Base-by-base conservation (phyloP, 2,329 filamentous ascomycete genomes). In the Hysterium pulicare region DNA sequence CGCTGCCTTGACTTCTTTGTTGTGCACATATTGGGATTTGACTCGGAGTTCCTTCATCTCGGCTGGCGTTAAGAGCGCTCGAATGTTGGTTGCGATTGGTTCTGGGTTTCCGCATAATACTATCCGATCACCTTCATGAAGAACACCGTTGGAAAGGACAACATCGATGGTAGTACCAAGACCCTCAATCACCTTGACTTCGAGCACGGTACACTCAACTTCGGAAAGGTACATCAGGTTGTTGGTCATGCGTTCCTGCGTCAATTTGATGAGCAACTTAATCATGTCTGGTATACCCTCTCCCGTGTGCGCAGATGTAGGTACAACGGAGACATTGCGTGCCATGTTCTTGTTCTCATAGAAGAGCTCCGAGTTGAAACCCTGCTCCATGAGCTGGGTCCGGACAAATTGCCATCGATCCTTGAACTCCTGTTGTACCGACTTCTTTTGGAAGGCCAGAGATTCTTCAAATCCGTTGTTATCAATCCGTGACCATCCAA, bases 221-320 rank as follows among this genome's bases (percentile, higher is more conserved):
- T 98, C 93, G 23, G 90, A 93, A 44, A 98, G 81, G 68, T 98
- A 98, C 93, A 98, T 98, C 57, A 98, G 82, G 51, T 90, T 88
- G 57, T 86, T 88, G 34, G 93, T 91, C 89, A 98, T 97, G 59
- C 93, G 87, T 73, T 97, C 90, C 71, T 98, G 94, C 1, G 90
- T 95, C 45, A 98, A 79, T 58, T 87, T 83, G 38, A 94, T 74
- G 54, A 98, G 86, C 47, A 98, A 83, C 79, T 95, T 98, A 59
- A 98, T 76, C 90, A 98, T 91, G 69, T 98, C 93, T 19, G 93
- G 93, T 54, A 98, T 91, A 82, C 93, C 93, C 73, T 98, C 93
- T 58, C 93, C 94, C n/a, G 93, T 97, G 70, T 95, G 89, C 13
- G 94, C 94, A 3, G 93, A 97, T 3, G 94, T 98, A 31, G 93